Percentiles rank a stretch among this genome's conserved stretches.
These are phyloP conservation scores for Condylostoma magnum DNA, from an alignment of 169 alveolate genomes.

Conservation along the genomic window DNA sequence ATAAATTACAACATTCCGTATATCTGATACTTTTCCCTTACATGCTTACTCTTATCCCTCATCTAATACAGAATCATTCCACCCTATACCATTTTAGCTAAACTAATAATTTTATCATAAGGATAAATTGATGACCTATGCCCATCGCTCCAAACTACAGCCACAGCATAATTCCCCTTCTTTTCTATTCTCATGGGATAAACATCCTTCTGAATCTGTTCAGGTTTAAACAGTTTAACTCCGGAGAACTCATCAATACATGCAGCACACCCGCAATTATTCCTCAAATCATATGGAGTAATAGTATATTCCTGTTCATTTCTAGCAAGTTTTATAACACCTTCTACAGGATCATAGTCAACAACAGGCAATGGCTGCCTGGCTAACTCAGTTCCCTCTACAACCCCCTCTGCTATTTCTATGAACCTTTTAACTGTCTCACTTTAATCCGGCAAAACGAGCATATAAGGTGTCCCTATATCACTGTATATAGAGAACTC, in stretches of 20 bases:
- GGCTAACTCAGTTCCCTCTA: constrained; percentile 38
- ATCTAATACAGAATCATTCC: too few species aligned
- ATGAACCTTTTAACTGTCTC: constrained; percentile 52
- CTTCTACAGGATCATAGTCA: constrained; percentile 42
- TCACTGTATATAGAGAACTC: constrained; percentile 75
- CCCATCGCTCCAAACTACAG: constrained; percentile 88
- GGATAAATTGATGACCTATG: constrained; percentile 54
- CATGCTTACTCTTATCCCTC: too few species aligned
- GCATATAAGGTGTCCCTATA: constrained; percentile 78
- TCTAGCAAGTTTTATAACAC: constrained; percentile 34
- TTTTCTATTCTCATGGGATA: constrained; percentile 65
- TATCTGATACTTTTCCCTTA: too few species aligned
- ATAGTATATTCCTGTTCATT: constrained; percentile 36
- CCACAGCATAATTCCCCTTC: constrained; percentile 88
- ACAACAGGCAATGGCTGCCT: constrained; percentile 44
- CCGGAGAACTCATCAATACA: constrained; percentile 78
- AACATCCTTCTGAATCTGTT: constrained; percentile 53
- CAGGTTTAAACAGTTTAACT: constrained; percentile 24
- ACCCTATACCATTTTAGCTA: too few species aligned
- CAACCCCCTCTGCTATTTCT: constrained; percentile 55
- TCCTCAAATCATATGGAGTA: constrained; percentile 68
- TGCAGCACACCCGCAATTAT: constrained; percentile 77
- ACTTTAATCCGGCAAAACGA: constrained; percentile 75
- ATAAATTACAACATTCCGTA: too few species aligned
- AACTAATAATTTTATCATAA: background rate